Base-by-base conservation (phyloP, 2,329 filamentous ascomycete species). In the Sphaerulina vaccinii region DNA sequence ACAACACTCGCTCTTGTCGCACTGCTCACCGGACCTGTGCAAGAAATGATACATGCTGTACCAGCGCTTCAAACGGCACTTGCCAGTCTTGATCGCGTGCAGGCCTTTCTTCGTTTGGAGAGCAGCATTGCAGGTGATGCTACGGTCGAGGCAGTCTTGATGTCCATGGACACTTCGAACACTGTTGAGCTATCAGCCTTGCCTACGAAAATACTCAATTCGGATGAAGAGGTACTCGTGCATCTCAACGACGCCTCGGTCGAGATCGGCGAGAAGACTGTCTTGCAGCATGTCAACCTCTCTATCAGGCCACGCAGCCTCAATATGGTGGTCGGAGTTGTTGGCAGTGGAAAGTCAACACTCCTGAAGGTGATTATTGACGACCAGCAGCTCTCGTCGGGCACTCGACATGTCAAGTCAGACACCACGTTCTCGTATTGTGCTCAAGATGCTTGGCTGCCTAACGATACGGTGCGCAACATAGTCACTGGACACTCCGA, bases 1-100 rank as follows among this genome's bases (percentile, higher is more conserved):
- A 55, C 57, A 3, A 36, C 58, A 3, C 32, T 60, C 18, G 48
- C 57, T 24, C 49, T 61, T 5, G 45, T 60, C 5, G 33, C 51
- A 3, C 37, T 60, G 23, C 39, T 58, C 24, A 51, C 57, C 9
- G 19, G 18, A 10, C 59, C 59, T 22, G 51, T 54, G 3, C 21
- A 52, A 10, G 36, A 54, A 13, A 47, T 59, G 13, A 59, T 59
- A 5, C 56, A 61, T 41, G 52, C 51, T 18, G 43, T 61, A 24
- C 58, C 58, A 5, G 29, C 40, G 42, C 45, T 54, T 1, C 47
- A 51, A 38, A 59, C 52, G 2, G 56, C 58, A 3, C 16, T 59
- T 8, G 58, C 57, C 13, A 59, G 56, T 24, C 35, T 61, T 11
- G 54, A 61, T n/a, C 49, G 58, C 10, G 49, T 59, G 9, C 51